Conservation (phyloP, 2,329 filamentous ascomycete species). For the Chaetomium globosum region DNA sequence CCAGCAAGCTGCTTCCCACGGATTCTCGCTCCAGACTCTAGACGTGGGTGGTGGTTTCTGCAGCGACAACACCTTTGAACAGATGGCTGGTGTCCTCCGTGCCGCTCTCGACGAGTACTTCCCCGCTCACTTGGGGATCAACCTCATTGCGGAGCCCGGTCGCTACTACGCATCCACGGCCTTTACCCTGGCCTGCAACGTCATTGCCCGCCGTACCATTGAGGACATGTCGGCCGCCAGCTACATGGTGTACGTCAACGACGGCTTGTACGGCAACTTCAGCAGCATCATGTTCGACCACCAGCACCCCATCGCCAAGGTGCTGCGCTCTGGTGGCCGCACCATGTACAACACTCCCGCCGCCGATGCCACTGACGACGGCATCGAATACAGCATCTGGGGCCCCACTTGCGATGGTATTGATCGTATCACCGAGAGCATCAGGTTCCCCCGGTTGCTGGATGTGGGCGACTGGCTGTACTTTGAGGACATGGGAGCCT, state of each 20-base stretch:
- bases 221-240: slow-evolving; percentile 66
- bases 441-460: slow-evolving; percentile 73
- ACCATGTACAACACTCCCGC: slow-evolving; percentile 60
- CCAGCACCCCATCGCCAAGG: slow-evolving; percentile 83
- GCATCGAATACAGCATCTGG: slow-evolving; percentile 92
- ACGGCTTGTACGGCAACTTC: slow-evolving; percentile 97
- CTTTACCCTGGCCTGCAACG: slow-evolving; percentile 92
- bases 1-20: slow-evolving; percentile 74
- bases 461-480: slow-evolving; percentile 98
- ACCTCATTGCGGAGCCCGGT: slow-evolving; percentile 92
- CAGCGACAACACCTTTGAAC: slow-evolving; percentile 79
- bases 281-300: slow-evolving; percentile 99
- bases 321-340: slow-evolving; percentile 66
- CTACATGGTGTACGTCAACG: slow-evolving; percentile 98
- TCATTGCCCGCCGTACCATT: slow-evolving; percentile 92
- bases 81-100: slow-evolving; percentile 80
- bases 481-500: slow-evolving; percentile 98
- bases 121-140: slow-evolving; percentile 69
- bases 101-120: slow-evolving; percentile 85
- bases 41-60: slow-evolving; percentile 95
- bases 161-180: slow-evolving; percentile 93
- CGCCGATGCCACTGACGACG: slow-evolving; percentile 45
- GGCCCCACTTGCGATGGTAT: slow-evolving; percentile 98
- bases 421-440: slow-evolving; percentile 85
- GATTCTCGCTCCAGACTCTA: slow-evolving; percentile 80